Evolutionary conservation across 805 yeast genomes (phyloP), one percentile per base, ranked within the genome.

Genomic region (Starmerella bombi): DNA sequence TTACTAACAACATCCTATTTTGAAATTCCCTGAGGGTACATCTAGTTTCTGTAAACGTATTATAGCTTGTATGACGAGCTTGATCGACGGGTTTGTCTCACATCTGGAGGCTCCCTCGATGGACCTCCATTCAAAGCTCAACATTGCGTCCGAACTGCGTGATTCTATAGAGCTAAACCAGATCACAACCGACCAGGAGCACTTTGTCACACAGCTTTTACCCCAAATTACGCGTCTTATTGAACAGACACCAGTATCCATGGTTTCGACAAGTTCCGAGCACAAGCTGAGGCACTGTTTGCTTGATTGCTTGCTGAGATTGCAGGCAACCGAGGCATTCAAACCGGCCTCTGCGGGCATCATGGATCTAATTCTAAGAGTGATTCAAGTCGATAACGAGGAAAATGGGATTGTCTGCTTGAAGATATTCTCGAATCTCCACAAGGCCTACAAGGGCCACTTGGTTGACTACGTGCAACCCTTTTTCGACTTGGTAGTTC

Each of bases 391-490:
- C 14, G 99, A 93, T 55, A 91, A 91, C 57, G 99, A 93, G 59
- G 96, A 86, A 46, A 91, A 91, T 58, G 97, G 97, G 37, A 83
- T 85, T 1, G 66, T 84, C 38, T 80, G 93, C 58, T 75, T 91
- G 80, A 85, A 83, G 56, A 77, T 84, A 41, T 69, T 86, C 37
- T 83, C 96, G 15, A 72, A 80, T 23, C 63, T 88, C 36, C 94
- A 86, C 63, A 80, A 91, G 58, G 74, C 86, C 1, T 88, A 80
- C 63, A 88, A 83, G 62, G 56, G 69, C 12, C 64, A 67, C 19
- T 7, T 28, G 7, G 62, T 86, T 38, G 85, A 75, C 15, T 75
- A 77, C 50, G 94, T 88, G 2, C 77, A 72, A 46, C 76, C 78
- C 2, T 93, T 91, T 50, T 72, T 88, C 29, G 80, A 75, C 32